Base-by-base conservation (phyloP, 2,329 filamentous ascomycete species). In the Pseudogymnoascus sp. region DNA sequence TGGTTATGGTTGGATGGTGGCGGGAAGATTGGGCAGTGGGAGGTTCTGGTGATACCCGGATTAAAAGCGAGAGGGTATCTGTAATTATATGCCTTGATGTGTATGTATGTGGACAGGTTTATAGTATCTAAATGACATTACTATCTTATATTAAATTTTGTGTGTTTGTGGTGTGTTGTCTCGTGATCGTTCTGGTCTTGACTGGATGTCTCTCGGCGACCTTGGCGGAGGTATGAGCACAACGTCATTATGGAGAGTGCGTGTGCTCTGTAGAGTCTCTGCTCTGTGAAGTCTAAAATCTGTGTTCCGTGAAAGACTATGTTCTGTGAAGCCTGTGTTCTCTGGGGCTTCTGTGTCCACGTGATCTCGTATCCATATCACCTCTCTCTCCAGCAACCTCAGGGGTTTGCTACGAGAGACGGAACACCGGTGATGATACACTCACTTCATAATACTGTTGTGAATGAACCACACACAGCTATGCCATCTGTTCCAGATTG, bases 41-140 rank as follows among this genome's bases (percentile, higher is more conserved):
- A 8, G n/a, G 6, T 34, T 57, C 16, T 57, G 51, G n/a, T 57
- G 51, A 57, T 57, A 57, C 51, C 51, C 51, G 28, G 51, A 34
- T 57, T 28, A 57, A 57, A 57, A 57, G n/a, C n/a, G n/a, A 7
- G 5, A 57, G 51, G 51, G 51, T 57, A 57, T 57, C 51, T 57
- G 51, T 57, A 57, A 57, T 57, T 34, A 34, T 57, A 57, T 57
- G 51, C 51, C 19, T 57, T 34, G 51, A 57, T 57, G 51, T 54
- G 28, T 57, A 57, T 57, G 28, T 28, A 57, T 57, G 51, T 57
- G 10, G 28, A 2, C 25, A 25, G 25, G 45, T 16, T 45, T 57
- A 57, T 13, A 57, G 51, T 34, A 57, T 57, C 51, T 57, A 57
- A 57, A 57, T 34, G 51, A 34, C 51, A 57, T 57, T 34, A 57